A percentile compares a stretch with the other conserved stretches of the same genome.
phyloP scores from a whole-genome alignment of 2,329 filamentous ascomycete genomes.

The Botrytis fragariae region DNA sequence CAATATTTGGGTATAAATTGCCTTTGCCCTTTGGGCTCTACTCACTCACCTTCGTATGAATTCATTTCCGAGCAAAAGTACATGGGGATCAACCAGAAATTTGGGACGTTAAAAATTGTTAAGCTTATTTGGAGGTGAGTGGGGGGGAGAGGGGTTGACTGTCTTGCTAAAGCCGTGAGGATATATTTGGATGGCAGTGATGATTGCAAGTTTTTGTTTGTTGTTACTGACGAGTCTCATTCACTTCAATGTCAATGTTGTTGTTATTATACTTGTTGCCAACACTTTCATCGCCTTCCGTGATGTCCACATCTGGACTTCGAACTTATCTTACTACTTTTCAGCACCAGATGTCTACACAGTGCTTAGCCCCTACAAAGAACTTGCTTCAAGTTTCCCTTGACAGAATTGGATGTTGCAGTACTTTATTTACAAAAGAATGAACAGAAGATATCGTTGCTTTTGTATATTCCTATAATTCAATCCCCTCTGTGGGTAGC shows the following conservation, averaged over 20 bases:
- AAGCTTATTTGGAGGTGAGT: no score
- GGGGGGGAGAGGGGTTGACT: neutral
- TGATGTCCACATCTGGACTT: neutral
- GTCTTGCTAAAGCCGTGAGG: fast-evolving
- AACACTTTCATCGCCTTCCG: fast-evolving
- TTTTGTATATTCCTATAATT: neutral
- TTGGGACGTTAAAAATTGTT: neutral
- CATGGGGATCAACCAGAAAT: neutral
- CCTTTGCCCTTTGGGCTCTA: neutral
- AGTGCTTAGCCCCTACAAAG: neutral
- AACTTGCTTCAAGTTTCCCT: neutral
- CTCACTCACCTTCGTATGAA: neutral
- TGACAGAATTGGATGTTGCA: neutral
- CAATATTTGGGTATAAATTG: neutral
- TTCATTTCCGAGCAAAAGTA: no score
- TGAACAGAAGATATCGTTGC: neutral
- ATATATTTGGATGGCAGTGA: neutral
- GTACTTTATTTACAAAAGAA: neutral
- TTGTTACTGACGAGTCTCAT: neutral
- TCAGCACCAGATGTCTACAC: no score
- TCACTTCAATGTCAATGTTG: no score
- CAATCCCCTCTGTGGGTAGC: neutral
- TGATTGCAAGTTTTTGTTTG: neutral
- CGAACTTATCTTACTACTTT: neutral
- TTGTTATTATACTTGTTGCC: no score